Evolutionary conservation across 2,329 filamentous ascomycete species (phyloP).

Genomic region (Cladophialophora immunda): DNA sequence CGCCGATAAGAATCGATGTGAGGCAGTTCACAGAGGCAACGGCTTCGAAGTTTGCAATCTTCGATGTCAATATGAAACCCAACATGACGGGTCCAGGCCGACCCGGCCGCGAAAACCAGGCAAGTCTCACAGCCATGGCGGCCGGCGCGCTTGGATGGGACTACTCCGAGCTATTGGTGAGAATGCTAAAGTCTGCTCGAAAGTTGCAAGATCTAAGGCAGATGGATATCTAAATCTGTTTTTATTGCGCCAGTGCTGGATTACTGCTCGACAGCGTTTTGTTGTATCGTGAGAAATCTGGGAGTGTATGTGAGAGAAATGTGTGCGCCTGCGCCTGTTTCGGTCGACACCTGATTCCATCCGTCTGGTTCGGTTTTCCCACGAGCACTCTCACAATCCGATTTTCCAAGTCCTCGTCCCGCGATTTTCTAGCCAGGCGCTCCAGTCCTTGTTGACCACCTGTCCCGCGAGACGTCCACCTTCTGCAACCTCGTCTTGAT

Average conservation of each 20-base stretch:
- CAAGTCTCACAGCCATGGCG: slow-evolving; percentile 56
- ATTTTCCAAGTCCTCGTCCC: no score
- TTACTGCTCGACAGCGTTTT: background rate
- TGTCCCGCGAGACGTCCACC: no score
- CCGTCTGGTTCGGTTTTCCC: no score
- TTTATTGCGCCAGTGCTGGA: background rate
- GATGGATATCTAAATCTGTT: background rate
- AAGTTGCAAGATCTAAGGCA: slow-evolving; percentile 22
- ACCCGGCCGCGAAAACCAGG: slow-evolving; percentile 58
- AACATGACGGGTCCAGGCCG: slow-evolving; percentile 60
- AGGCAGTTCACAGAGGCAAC: slow-evolving; percentile 47
- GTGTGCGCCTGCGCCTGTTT: background rate
- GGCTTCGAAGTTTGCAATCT: slow-evolving; percentile 54
- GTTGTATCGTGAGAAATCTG: background rate
- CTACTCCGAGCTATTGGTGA: slow-evolving; percentile 49
- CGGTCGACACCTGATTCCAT: background rate
- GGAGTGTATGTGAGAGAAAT: background rate
- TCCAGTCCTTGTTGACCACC: no score
- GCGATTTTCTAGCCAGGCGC: no score
- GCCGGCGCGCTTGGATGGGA: slow-evolving; percentile 56
- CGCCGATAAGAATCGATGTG: slow-evolving; percentile 59
- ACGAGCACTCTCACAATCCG: no score
- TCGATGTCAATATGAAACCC: slow-evolving; percentile 64
- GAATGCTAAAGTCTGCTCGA: slow-evolving; percentile 47
- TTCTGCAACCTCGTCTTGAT: no score